Conservation (phyloP, 371 early-diverging fungal genomes). For the Mortierella polycephala region DNA sequence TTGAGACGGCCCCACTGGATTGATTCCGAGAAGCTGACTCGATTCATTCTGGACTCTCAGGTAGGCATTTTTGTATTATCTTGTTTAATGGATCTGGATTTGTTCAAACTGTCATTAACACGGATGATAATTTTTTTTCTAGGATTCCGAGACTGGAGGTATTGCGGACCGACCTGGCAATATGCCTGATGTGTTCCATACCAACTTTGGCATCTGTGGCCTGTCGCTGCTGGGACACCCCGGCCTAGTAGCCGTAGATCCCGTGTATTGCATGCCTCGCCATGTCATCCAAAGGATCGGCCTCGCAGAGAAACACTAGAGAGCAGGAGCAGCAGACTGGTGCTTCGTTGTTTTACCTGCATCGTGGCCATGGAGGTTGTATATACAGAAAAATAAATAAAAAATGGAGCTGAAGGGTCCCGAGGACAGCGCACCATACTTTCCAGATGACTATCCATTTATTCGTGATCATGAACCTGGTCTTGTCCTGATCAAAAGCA, state of each 20-base stretch:
- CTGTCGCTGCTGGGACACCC: constrained; percentile 88
- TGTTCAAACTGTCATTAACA: neutral
- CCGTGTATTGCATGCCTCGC: constrained; percentile 93
- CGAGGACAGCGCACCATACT: too few relatives aligned
- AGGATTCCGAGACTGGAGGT: constrained; percentile 92
- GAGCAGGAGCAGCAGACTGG: too few relatives aligned
- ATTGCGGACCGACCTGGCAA: constrained; percentile 96
- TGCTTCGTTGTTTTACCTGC: too few relatives aligned
- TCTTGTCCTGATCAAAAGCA: too few relatives aligned
- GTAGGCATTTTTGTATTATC: constrained; percentile 47
- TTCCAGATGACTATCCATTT: too few relatives aligned
- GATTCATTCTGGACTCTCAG: constrained; percentile 90
- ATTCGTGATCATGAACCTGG: too few relatives aligned
- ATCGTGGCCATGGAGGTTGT: too few relatives aligned
- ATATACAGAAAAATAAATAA: too few relatives aligned
- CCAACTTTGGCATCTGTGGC: constrained; percentile 94
- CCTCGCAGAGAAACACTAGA: constrained; percentile 50
- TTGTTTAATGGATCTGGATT: too few relatives aligned
- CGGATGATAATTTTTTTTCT: neutral
- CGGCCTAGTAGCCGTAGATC: constrained; percentile 81
- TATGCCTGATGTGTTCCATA: constrained; percentile 97
- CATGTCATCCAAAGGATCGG: constrained; percentile 74
- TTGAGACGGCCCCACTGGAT: constrained; percentile 90
- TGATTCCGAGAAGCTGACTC: constrained; percentile 75
- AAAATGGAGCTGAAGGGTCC: too few relatives aligned